phyloP scores from a whole-genome alignment of 2,329 filamentous ascomycete genomes.

The Simplicillium aogashimaense region DNA sequence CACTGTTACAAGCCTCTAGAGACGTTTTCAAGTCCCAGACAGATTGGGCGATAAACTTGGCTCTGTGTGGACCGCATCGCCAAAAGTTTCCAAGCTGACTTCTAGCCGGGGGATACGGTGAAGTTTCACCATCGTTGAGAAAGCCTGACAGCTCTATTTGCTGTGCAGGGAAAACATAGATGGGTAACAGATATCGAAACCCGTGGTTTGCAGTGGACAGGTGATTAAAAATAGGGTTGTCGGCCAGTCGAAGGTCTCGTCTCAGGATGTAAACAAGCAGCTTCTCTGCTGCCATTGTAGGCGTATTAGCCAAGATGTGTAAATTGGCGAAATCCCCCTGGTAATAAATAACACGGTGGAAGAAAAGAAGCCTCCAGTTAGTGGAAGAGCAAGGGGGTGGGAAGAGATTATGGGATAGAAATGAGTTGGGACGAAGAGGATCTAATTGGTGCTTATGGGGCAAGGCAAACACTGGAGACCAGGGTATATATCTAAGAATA shows the following conservation, averaged over 20 bases:
- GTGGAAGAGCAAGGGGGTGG: too few species aligned
- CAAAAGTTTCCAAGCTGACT: conserved; percentile 59
- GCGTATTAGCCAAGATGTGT: neutral
- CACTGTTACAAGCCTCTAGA: conserved; percentile 49
- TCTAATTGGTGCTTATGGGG: too few species aligned
- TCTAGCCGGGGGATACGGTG: conserved; percentile 59
- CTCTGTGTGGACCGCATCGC: conserved; percentile 63
- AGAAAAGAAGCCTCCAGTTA: too few species aligned
- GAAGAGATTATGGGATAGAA: too few species aligned
- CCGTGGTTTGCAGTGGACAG: conserved; percentile 39
- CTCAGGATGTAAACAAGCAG: conserved; percentile 63
- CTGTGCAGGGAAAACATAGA: conserved; percentile 59
- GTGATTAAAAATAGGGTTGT: conserved; percentile 64
- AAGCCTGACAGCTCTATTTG: conserved; percentile 71
- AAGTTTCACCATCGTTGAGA: conserved; percentile 40
- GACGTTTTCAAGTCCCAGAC: conserved; percentile 62
- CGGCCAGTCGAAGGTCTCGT: conserved; percentile 61
- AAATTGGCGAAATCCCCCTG: too few species aligned
- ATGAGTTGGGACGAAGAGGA: too few species aligned
- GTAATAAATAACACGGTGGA: too few species aligned
- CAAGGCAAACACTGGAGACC: too few species aligned
- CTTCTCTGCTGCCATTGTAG: conserved; percentile 26
- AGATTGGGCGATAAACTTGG: conserved; percentile 61
- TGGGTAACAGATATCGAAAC: conserved; percentile 60
- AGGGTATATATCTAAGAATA: too few species aligned